Base-by-base conservation (phyloP, 106 monocot species). In the Chionographis japonica region DNA sequence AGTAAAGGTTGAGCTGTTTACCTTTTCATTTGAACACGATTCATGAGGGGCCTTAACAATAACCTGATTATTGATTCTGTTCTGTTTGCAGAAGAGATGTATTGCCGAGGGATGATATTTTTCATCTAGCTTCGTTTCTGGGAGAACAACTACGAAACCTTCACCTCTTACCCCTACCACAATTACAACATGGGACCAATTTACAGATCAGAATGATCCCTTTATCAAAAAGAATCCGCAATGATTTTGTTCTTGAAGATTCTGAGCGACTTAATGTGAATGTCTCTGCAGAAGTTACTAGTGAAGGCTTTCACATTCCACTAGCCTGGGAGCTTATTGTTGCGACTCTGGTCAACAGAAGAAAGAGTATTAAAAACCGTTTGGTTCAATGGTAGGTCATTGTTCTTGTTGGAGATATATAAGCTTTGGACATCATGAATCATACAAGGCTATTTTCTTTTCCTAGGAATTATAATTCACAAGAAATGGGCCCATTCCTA, bases 111-210 rank as follows among this genome's bases (percentile, higher is more conserved):
- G 75, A 75, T 70, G 97, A 98, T 68, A 50, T 68, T 54, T 65
- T 85, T 8, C 60, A 84, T 77, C 63, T 98, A 57, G 92, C 92
- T 71, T 83, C 97, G 27, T 98, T 87, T 77, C 72, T 98, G 77
- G 97, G 97, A 58, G 83, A 75, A n/a, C 87, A 90, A 66, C 68
- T 98, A 40, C 84, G 67, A 63, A 81, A 80, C 20, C 85, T 98
- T 79, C 97, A 98, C 69, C 77, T 79, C 51, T 75, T 98, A 60
- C 92, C 97, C 8, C 56, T 93, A 42, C 97, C 92, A 62, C n/a
- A 50, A 50, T 4, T 76, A 13, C 67, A 61, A 43, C 50, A 74
- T 78, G 41, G 20, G 53, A 50, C 41, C 10, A 3, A 72, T 37
- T 59, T 17, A 46, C 50, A 71, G 52, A 50, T 58, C 12, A 75